Percentiles rank a stretch among this genome's conserved stretches.
phyloP scores from a whole-genome alignment of 2,329 filamentous ascomycete species.

The Hymenoscyphus fraxineus region DNA sequence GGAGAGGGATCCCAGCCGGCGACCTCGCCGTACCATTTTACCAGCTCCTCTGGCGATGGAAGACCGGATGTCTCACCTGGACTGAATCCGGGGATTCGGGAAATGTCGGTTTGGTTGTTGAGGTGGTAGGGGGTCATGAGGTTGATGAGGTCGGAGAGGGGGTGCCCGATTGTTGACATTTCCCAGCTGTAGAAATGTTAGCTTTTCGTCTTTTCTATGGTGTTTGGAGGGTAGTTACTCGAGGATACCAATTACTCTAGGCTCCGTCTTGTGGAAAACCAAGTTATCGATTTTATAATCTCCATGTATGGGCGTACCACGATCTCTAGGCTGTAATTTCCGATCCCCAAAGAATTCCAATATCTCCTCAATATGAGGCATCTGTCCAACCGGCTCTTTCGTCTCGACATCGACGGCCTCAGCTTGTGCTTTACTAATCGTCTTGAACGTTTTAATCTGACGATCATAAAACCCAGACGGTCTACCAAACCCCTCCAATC shows the following conservation, averaged over 20 bases:
- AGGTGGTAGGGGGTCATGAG: slow-evolving; percentile 52
- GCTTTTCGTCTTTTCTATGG: background rate
- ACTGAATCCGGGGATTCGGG: slow-evolving; percentile 38
- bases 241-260: slow-evolving; percentile 84
- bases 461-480: slow-evolving; percentile 75
- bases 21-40: slow-evolving; percentile 63
- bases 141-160: slow-evolving; percentile 85
- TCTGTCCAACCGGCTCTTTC: slow-evolving; percentile 68
- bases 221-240: slow-evolving; percentile 55
- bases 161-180: slow-evolving; percentile 97
- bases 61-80: slow-evolving; percentile 47
- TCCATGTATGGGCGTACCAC: slow-evolving; percentile 79
- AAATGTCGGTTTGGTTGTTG: slow-evolving; percentile 29
- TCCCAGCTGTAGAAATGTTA: slow-evolving; percentile 63
- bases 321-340: slow-evolving; percentile 68
- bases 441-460: slow-evolving; percentile 78
- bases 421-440: slow-evolving; percentile 76
- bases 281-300: slow-evolving; percentile 96
- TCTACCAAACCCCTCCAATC: slow-evolving; percentile 71
- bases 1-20: slow-evolving; percentile 67
- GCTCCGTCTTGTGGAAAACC: slow-evolving; percentile 84
- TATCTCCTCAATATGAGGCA: slow-evolving; percentile 80
- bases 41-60: slow-evolving; percentile 53
- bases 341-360: slow-evolving; percentile 72
- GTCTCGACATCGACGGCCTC: slow-evolving; percentile 73